These are phyloP conservation scores for Phylloporus rhodoxanthus DNA, from an alignment of 768 basidiomycete genomes.

Conservation along the genomic window DNA sequence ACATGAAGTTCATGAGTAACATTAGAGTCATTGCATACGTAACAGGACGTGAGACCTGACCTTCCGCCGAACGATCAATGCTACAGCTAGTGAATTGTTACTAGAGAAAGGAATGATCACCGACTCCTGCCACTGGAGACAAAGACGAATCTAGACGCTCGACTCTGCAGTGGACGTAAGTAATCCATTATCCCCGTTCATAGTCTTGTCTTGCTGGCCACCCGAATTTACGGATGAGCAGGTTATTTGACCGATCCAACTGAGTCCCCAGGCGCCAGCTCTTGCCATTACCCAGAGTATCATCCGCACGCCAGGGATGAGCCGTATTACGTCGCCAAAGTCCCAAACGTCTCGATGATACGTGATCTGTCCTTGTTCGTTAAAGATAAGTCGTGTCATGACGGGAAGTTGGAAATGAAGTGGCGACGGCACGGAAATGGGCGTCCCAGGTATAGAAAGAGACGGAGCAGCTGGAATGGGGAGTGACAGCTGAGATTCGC, in stretches of 20 bases:
- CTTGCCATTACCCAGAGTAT: slow-evolving; percentile 67
- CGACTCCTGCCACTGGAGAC: neutral
- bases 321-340: slow-evolving; percentile 66
- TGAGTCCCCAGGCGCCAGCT: slow-evolving; percentile 52
- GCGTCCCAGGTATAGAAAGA: slow-evolving; percentile 54
- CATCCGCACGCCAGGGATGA: slow-evolving; percentile 62
- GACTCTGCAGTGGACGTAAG: slow-evolving; percentile 7
- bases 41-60: slow-evolving; percentile 1
- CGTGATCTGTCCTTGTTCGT: slow-evolving; percentile 76
- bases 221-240: slow-evolving; percentile 7
- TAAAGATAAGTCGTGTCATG: slow-evolving; percentile 68
- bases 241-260: slow-evolving; percentile 29
- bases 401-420: slow-evolving; percentile 70
- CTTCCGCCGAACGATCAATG: neutral
- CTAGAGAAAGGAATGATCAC: neutral
- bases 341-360: slow-evolving; percentile 82
- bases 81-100: neutral
- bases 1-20: slow-evolving; percentile 1
- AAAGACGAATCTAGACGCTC: slow-evolving; percentile 8
- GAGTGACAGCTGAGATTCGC: slow-evolving; percentile 24
- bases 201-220: neutral
- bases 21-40: slow-evolving; percentile 11
- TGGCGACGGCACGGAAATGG: slow-evolving; percentile 55
- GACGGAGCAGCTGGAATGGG: slow-evolving; percentile 37
- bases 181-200: slow-evolving; percentile 8